A percentile compares a stretch with the other conserved stretches of the same genome.
Evolutionary conservation across 805 yeast species (phyloP).

Genomic region (Huiozyma naganishii): DNA sequence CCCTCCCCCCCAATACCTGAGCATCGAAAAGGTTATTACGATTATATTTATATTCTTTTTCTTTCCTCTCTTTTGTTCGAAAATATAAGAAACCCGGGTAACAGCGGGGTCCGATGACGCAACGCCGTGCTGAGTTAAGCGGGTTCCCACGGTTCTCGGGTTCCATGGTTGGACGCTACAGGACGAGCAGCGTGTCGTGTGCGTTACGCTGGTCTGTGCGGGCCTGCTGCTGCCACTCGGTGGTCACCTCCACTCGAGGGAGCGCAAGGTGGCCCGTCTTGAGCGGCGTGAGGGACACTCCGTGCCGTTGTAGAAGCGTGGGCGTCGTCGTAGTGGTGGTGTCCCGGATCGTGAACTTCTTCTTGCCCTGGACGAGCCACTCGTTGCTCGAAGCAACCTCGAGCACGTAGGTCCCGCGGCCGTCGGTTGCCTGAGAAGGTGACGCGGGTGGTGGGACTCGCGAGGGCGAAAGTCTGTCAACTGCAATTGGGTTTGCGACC

Average conservation of each 20-base stretch:
- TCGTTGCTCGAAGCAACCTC: constrained; percentile 46
- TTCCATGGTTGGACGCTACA: not conserved
- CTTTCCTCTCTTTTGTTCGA: no score
- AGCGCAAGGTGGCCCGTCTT: constrained; percentile 61
- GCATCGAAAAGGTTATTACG: no score
- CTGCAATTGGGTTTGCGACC: constrained; percentile 2
- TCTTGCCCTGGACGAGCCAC: constrained; percentile 76
- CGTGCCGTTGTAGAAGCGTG: constrained; percentile 8
- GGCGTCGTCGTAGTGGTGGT: constrained; percentile 8
- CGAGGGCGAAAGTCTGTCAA: no score
- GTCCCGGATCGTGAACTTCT: constrained; percentile 39
- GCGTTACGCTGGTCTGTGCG: constrained; percentile 61
- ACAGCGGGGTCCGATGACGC: no score
- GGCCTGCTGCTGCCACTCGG: constrained; percentile 30
- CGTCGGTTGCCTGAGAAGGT: not conserved
- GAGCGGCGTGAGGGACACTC: constrained; percentile 56
- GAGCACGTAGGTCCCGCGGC: constrained; percentile 28
- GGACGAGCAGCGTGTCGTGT: constrained; percentile 53
- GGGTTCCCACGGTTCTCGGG: no score
- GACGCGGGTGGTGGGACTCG: no score
- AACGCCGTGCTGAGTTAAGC: no score
- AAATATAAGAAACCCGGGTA: no score
- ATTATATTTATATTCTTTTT: no score
- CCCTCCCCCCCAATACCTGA: no score
- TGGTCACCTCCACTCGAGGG: constrained; percentile 48